Base-by-base conservation (phyloP, 768 basidiomycete genomes). In the Russula sp. region DNA sequence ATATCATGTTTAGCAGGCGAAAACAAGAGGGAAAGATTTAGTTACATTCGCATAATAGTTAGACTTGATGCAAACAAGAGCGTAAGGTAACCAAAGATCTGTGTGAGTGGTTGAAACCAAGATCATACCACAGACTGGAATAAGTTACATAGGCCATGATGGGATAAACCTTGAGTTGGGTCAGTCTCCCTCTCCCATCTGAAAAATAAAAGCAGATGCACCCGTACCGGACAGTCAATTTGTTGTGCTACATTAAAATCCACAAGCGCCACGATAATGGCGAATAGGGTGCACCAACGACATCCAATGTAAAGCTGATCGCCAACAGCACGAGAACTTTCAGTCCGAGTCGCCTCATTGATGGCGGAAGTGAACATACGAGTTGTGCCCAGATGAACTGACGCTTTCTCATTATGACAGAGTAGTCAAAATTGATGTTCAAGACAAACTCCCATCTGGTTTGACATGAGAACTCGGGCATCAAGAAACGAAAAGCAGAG, bases 381-480 rank as follows among this genome's bases (percentile, higher is more conserved):
- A 35, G 20, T 34, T 22, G 43, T 7, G 60, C 22, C 55, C 48
- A 22, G 9, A 20, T 13, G 7, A 42, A 34, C 60, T 49, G 41
- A 11, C 60, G 46, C 48, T 45, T 56, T n/a, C 60, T 55, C 10
- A 7, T 42, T 2, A 56, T 1, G 41, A 61, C 2, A 32, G 53
- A 47, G 38, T 22, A 41, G 9, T 61, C 60, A 16, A 51, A 61
- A 14, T 49, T 29, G n/a, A 61, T 41, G 35, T 61, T 61, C 9
- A 29, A 35, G 13, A 61, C 18, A 25, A 61, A 51, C 34, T 61
- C 60, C 60, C 60, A 61, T 6, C 60, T 58, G 25, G 18, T 32
- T 16, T 2, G 29, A 34, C 1, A 14, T 49, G 5, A 51, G 10
- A 20, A 25, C 25, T 35, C 20, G 34, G 4, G 10, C 6, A 35